These are phyloP conservation scores for Sonneratia alba DNA, from an alignment of 345 rosid genomes.

Conservation along the genomic window DNA sequence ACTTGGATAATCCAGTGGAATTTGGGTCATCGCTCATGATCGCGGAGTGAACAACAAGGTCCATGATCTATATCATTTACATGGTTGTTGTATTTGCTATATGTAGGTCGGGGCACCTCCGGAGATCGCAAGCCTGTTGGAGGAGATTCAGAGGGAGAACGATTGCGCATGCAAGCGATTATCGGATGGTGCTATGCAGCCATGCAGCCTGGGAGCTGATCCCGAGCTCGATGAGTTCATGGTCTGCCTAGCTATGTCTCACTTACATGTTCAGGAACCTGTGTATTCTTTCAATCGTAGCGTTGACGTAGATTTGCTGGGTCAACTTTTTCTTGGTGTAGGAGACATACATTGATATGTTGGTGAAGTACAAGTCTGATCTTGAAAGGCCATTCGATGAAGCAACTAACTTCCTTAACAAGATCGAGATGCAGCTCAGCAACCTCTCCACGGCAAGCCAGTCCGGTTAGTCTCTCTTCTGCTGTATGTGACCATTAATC, in stretches of 20 bases:
- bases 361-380: constrained; percentile 76
- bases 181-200: constrained; percentile 19
- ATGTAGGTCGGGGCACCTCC: constrained; percentile 87
- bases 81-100: neutral
- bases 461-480: constrained; percentile 17
- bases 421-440: constrained; percentile 81
- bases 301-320: neutral
- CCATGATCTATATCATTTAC: neutral
- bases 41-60: neutral
- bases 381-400: constrained; percentile 87
- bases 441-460: constrained; percentile 49
- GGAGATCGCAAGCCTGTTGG: constrained; percentile 44
- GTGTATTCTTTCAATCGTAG: neutral
- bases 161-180: constrained; percentile 19
- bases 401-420: constrained; percentile 65
- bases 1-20: neutral
- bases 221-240: constrained; percentile 98
- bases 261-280: neutral
- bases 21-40: neutral
- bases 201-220: constrained; percentile 52
- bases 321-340: constrained; percentile 5
- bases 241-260: constrained; percentile 27
- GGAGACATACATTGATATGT: constrained; percentile 69
- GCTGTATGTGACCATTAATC: neutral
- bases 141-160: constrained; percentile 9